A percentile compares a stretch with the other conserved stretches of the same genome.
Evolutionary conservation across 805 yeast genomes (phyloP).

Genomic region (Suhomyces canberraensis): DNA sequence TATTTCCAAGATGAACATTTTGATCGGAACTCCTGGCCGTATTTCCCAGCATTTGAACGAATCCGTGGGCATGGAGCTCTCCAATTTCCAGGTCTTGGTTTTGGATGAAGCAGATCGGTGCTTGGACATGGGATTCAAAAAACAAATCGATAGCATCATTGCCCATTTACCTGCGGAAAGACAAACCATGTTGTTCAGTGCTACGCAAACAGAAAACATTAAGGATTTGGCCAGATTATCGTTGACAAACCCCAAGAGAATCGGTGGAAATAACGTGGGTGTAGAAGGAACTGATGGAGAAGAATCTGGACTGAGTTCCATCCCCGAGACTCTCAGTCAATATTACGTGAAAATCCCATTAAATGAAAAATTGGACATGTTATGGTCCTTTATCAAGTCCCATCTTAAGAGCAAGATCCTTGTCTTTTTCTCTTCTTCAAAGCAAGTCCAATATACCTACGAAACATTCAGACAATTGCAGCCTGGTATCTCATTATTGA

Average conservation of each 20-base stretch:
- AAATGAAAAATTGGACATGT: conserved; percentile 76
- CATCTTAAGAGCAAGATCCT: conserved; percentile 78
- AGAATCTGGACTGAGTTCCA: conserved; percentile 49
- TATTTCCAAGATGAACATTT: conserved; percentile 71
- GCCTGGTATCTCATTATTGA: conserved; percentile 87
- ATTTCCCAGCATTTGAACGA: conserved; percentile 88
- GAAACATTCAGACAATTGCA: conserved; percentile 83
- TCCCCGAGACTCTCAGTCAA: conserved; percentile 86
- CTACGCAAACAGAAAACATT: conserved; percentile 83
- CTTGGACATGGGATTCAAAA: conserved; percentile 88
- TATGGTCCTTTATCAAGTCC: conserved; percentile 83
- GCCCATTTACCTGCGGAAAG: conserved; percentile 74
- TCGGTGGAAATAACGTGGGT: conserved; percentile 20
- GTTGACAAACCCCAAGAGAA: conserved; percentile 53
- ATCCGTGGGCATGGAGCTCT: conserved; percentile 71
- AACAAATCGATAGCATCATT: conserved; percentile 75
- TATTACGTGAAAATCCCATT: conserved; percentile 69
- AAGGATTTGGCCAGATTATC: conserved; percentile 80
- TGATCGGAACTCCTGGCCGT: conserved; percentile 92
- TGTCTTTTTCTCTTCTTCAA: conserved; percentile 83
- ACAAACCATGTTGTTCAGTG: conserved; percentile 83
- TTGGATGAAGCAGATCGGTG: conserved; percentile 92
- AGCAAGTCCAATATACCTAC: conserved; percentile 86
- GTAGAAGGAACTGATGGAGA: conserved; percentile 23
- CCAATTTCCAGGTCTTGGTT: conserved; percentile 73